Conservation (phyloP, 495 filamentous ascomycete genomes). For the Penicillium fimorum region DNA sequence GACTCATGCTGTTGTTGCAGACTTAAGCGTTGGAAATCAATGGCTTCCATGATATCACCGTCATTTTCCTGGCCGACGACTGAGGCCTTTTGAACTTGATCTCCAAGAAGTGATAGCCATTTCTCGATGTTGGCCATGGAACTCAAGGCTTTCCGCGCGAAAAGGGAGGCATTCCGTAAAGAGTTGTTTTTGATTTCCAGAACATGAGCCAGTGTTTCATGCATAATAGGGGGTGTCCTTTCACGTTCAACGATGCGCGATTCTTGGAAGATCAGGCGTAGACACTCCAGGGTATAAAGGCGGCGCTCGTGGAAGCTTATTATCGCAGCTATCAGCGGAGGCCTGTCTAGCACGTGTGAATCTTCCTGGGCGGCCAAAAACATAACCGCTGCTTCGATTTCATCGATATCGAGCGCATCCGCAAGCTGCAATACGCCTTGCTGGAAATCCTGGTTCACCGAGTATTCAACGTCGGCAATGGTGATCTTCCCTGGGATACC, state of each 20-base stretch:
- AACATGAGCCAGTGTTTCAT: slow-evolving; percentile 41
- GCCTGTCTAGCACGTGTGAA: slow-evolving; percentile 60
- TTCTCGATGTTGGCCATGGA: slow-evolving; percentile 70
- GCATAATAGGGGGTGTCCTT: slow-evolving; percentile 40
- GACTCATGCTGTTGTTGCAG: slow-evolving; percentile 84
- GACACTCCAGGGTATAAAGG: slow-evolving; percentile 73
- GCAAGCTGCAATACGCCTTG: slow-evolving; percentile 74
- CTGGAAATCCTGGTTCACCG: slow-evolving; percentile 84
- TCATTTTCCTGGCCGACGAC: slow-evolving; percentile 62
- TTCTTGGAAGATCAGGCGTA: slow-evolving; percentile 70
- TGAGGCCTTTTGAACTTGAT: slow-evolving; percentile 66
- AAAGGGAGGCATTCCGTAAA: slow-evolving; percentile 48
- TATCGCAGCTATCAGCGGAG: slow-evolving; percentile 68
- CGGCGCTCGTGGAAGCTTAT: slow-evolving; percentile 82
- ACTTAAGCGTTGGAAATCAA: slow-evolving; percentile 69
- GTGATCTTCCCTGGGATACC: slow-evolving; percentile 62
- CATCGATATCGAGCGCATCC: slow-evolving; percentile 86
- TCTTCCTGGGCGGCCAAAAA: slow-evolving; percentile 67
- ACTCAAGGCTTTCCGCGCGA: slow-evolving; percentile 66
- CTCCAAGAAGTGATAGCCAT: slow-evolving; percentile 68
- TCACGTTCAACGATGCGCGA: slow-evolving; percentile 58
- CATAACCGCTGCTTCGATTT: slow-evolving; percentile 73
- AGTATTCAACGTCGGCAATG: slow-evolving; percentile 68
- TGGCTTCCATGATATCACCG: slow-evolving; percentile 62
- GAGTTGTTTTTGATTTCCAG: slow-evolving; percentile 45